phyloP scores from a whole-genome alignment of 2,329 filamentous ascomycete species.

The Tolypocladium ophioglossoides region DNA sequence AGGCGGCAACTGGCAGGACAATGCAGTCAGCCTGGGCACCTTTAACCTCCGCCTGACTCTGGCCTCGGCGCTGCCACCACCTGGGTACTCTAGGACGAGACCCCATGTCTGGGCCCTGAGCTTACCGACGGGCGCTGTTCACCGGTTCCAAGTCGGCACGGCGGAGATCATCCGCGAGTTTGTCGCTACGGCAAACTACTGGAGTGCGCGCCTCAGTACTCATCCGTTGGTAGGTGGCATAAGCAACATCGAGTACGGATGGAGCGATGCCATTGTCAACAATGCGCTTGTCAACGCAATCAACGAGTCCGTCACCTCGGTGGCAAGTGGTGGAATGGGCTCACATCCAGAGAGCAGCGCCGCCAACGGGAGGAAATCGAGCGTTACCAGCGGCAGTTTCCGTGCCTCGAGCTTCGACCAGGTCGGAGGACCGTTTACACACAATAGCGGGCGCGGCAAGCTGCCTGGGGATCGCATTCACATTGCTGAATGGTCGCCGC shows the following conservation, averaged over 20 bases:
- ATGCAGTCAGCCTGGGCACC: constrained; percentile 77
- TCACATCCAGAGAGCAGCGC: constrained; percentile 43
- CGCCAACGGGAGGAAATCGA: constrained; percentile 28
- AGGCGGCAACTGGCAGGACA: constrained; percentile 97
- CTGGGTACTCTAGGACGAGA: constrained; percentile 82
- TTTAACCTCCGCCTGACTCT: constrained; percentile 88
- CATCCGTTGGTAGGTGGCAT: constrained; percentile 88
- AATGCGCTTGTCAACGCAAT: constrained; percentile 42
- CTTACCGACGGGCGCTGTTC: constrained; percentile 83
- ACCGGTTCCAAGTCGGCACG: constrained; percentile 96
- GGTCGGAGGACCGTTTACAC: constrained; percentile 36
- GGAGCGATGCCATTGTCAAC: constrained; percentile 76
- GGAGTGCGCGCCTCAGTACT: constrained; percentile 89
- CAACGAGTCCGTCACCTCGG: constrained; percentile 30
- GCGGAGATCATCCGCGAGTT: constrained; percentile 92
- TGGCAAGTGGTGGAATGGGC: constrained; percentile 19
- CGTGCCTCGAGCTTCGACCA: constrained; percentile 54
- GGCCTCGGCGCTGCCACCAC: constrained; percentile 77
- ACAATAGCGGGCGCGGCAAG: constrained; percentile 41
- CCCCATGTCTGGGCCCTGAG: constrained; percentile 93
- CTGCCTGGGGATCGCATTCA: constrained; percentile 76
- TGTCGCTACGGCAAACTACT: constrained; percentile 91
- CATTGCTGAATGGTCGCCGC: constrained; percentile 82
- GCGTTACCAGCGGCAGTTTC: constrained; percentile 39
- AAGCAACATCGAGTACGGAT: constrained; percentile 95